Evolutionary conservation across 192 early-diverging fungal species (phyloP), one percentile per base, ranked within the genome.

Genomic region (Podila horticola): DNA sequence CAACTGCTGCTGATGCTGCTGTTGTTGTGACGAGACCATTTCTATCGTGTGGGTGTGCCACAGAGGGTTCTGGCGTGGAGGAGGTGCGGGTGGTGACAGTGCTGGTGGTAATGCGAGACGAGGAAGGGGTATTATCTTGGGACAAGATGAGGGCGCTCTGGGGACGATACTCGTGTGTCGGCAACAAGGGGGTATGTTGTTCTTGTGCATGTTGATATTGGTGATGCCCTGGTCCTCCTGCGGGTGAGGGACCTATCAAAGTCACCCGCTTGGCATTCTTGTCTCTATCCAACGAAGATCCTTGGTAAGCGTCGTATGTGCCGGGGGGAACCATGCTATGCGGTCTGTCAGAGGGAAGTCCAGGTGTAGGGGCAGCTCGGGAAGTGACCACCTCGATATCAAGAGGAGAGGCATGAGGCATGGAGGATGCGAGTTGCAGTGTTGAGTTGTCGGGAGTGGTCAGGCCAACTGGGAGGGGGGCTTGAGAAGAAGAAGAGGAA

Each of bases 121-220:
- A 81, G 48, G 77, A 81, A 33, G 77, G 77, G 77, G 77, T 81
- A 73, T 81, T 81, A 73, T 81, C 77, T 73, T 81, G 60, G 13
- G 77, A 61, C 49, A 81, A 66, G 77, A 81, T 81, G 77, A 81
- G 71, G 66, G 77, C 70, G 65, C 71, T 73, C 45, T 72, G 66
- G 17, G 71, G 77, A 20, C 55, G 49, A 66, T 79, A 69, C 15
- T 57, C 74, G 58, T 64, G 17, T 24, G 69, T 30, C 28, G 62
- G n/a, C 13, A 41, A 59, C 11, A 29, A 13, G 17, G 36, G 13
- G 5, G 48, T 17, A 13, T 62, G 74, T 38, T 71, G 74, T 4
- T 72, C n/a, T 10, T 64, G 67, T 20, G 57, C n/a, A 4, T 41
- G 58, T 20, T 64, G 66, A 30, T 58, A 30, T 31, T 50, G 63